Percentiles rank a stretch among this genome's conserved stretches.
Evolutionary conservation across 345 rosid genomes (phyloP).

Genomic region (Euphorbia peplus): DNA sequence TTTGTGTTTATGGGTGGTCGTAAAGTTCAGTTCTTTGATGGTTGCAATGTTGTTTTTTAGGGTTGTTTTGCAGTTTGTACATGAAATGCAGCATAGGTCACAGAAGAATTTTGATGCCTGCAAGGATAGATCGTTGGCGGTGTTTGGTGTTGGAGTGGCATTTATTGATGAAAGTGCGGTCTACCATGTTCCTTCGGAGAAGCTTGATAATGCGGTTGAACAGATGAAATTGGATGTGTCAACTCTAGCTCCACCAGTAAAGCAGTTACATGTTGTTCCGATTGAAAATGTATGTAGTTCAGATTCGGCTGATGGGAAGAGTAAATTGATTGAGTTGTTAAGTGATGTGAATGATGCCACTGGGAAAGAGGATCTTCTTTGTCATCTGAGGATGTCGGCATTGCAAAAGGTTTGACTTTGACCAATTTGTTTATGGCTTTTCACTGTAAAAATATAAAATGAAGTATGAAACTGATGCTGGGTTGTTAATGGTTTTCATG

Average conservation of each 20-base stretch:
- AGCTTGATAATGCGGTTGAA: constrained; percentile 33
- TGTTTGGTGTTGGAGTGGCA: constrained; percentile 87
- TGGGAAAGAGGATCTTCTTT: constrained; percentile 81
- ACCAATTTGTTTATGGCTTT: neutral
- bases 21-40: constrained; percentile 3
- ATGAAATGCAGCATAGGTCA: constrained; percentile 73
- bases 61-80: constrained; percentile 82
- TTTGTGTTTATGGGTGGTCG: neutral
- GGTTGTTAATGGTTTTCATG: constrained; percentile 7
- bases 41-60: constrained; percentile 29
- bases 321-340: constrained; percentile 47
- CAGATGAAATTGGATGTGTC: constrained; percentile 48
- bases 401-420: constrained; percentile 72
- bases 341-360: constrained; percentile 56
- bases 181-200: constrained; percentile 26
- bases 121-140: constrained; percentile 70
- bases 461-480: neutral
- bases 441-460: neutral
- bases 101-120: constrained; percentile 82
- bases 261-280: constrained; percentile 60
- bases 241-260: constrained; percentile 53
- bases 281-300: constrained; percentile 49
- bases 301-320: constrained; percentile 43
- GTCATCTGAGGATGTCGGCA: constrained; percentile 56
- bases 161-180: constrained; percentile 64